Percentiles rank a stretch among this genome's conserved stretches.
These are phyloP conservation scores for Skeletonema costatum DNA, from an alignment of 108 stramenopile species.

Conservation along the genomic window DNA sequence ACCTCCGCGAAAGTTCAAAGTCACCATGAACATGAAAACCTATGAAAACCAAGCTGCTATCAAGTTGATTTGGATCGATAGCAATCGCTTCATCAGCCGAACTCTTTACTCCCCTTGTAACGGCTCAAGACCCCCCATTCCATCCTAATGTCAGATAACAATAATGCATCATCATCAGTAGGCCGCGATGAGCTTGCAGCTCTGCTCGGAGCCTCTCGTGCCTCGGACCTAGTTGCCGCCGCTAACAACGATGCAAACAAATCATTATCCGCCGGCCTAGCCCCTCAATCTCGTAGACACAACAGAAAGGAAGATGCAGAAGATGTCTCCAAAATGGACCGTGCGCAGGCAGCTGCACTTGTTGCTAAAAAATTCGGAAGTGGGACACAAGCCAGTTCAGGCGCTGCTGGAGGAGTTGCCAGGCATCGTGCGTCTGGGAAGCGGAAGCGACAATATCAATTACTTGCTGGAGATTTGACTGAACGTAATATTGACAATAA, in stretches of 20 bases:
- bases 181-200: conserved; percentile 84
- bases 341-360: conserved; percentile 73
- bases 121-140: too few relatives aligned
- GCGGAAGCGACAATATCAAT: conserved; percentile 54
- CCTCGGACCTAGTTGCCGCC: conserved; percentile 37
- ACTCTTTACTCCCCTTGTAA: too few relatives aligned
- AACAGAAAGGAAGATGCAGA: conserved; percentile 14
- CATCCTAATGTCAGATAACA: conserved; percentile 1
- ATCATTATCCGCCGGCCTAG: background rate
- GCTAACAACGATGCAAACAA: background rate
- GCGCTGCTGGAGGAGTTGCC: conserved; percentile 4
- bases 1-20: too few relatives aligned
- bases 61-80: too few relatives aligned
- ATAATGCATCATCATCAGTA: conserved; percentile 29
- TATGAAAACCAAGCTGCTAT: too few relatives aligned
- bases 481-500: conserved; percentile 9
- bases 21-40: too few relatives aligned
- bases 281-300: conserved; percentile 2
- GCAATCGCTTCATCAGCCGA: too few relatives aligned
- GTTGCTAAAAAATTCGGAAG: conserved; percentile 31
- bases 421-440: conserved; percentile 39
- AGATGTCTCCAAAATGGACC: conserved; percentile 68
- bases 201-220: conserved; percentile 69
- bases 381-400: conserved; percentile 11
- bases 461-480: conserved; percentile 51